phyloP scores from a whole-genome alignment of 176 grass and related monocot genomes.

The Carex kokanica region DNA sequence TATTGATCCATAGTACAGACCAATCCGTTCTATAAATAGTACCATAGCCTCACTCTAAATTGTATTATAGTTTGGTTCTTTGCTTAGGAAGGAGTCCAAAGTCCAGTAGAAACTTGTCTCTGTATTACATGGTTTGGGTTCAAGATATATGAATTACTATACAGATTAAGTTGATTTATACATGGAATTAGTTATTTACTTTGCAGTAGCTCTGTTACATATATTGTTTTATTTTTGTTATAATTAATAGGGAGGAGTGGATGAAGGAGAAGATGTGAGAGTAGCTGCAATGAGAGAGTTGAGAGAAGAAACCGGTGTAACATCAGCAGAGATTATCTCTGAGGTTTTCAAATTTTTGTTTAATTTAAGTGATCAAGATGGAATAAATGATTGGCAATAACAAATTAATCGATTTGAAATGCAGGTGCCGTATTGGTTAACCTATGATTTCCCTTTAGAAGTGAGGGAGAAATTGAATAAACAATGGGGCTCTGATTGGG shows the following conservation, averaged over 20 bases:
- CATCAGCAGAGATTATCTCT: constrained; percentile 63
- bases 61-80: not conserved
- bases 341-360: constrained; percentile 42
- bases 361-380: not conserved
- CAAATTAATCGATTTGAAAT: constrained; percentile 10
- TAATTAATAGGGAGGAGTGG: constrained; percentile 66
- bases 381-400: not conserved
- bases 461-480: constrained; percentile 61
- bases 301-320: constrained; percentile 89
- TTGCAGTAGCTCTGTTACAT: no score
- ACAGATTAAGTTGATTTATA: no score
- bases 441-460: constrained; percentile 73
- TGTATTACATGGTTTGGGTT: not conserved
- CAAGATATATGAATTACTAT: not conserved
- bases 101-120: not conserved
- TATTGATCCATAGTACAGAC: no score
- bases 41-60: not conserved
- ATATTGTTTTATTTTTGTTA: not conserved
- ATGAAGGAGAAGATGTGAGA: constrained; percentile 64
- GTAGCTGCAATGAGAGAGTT: constrained; percentile 67
- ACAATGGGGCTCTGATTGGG: constrained; percentile 69
- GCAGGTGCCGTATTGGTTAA: constrained; percentile 75
- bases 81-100: not conserved
- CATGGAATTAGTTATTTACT: no score
- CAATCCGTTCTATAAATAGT: no score